These are phyloP conservation scores for Dendrobium chrysotoxum DNA, from an alignment of 106 monocot species.

Conservation along the genomic window DNA sequence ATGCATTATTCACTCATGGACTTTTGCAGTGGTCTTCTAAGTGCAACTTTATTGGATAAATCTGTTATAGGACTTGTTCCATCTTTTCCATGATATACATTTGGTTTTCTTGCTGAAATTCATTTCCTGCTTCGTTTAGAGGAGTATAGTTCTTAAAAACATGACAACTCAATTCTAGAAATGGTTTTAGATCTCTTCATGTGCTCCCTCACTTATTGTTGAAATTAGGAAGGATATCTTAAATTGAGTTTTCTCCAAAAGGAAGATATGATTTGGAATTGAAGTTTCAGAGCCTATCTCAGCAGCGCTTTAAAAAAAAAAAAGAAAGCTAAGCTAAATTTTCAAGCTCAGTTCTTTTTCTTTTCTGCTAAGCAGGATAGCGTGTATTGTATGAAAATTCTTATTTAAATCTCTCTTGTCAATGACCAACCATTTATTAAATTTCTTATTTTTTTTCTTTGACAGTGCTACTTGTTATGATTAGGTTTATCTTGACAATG, in stretches of 20 bases:
- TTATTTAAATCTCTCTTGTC: not conserved
- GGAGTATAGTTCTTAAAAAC: not conserved
- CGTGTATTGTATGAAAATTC: not conserved
- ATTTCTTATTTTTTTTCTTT: not conserved
- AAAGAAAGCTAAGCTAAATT: too few species aligned
- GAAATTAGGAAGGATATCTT: too few species aligned
- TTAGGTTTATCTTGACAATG: not conserved
- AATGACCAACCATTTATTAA: not conserved
- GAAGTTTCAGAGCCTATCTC: not conserved
- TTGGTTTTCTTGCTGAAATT: not conserved
- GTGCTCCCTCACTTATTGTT: not conserved
- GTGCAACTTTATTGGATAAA: not conserved
- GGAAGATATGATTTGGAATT: not conserved
- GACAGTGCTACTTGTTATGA: not conserved
- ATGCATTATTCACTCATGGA: not conserved
- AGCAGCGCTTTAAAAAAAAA: too few species aligned
- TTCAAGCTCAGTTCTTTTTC: too few species aligned
- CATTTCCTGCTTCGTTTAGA: not conserved
- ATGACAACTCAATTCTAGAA: not conserved
- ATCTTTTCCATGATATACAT: not conserved
- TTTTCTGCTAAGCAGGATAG: too few species aligned
- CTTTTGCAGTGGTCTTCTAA: not conserved
- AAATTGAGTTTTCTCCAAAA: not conserved
- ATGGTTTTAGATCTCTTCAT: not conserved
- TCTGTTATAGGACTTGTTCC: not conserved